Evolutionary conservation across 768 basidiomycete genomes (phyloP).

Genomic region (Podaxis rugospora): DNA sequence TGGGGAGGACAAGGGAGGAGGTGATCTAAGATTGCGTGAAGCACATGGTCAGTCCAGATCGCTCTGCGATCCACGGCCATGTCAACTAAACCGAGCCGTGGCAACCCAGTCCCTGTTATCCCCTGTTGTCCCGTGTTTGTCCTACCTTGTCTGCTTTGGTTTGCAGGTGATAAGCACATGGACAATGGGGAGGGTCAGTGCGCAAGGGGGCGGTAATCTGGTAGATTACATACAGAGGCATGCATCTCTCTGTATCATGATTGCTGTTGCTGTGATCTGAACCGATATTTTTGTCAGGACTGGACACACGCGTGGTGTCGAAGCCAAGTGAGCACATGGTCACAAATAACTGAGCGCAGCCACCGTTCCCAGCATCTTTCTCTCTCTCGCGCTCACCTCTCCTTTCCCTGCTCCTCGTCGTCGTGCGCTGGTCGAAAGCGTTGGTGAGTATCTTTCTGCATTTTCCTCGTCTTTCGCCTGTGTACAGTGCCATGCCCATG

Average conservation of each 20-base stretch:
- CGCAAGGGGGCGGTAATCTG: not conserved
- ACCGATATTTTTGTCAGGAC: constrained; percentile 7
- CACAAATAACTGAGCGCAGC: constrained; percentile 18
- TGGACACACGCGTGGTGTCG: constrained; percentile 11
- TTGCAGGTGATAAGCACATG: not conserved
- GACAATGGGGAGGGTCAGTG: not conserved
- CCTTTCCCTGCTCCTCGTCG: constrained; percentile 19
- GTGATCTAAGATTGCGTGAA: constrained; percentile 8
- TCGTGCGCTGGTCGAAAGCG: constrained; percentile 13
- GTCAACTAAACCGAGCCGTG: constrained; percentile 1
- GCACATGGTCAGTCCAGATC: constrained; percentile 13
- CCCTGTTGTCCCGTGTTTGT: not conserved
- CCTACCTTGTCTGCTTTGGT: not conserved
- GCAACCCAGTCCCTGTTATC: not conserved
- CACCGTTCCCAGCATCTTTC: constrained; percentile 20
- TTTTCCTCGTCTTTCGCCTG: not conserved
- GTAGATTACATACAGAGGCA: constrained; percentile 13
- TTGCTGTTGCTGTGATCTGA: constrained; percentile 7
- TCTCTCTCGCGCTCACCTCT: constrained; percentile 22
- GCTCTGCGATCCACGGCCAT: not conserved
- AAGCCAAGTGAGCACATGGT: constrained; percentile 21
- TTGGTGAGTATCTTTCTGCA: not conserved
- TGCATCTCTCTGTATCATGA: constrained; percentile 13
- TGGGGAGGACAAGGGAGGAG: not conserved
- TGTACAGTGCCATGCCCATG: not conserved